These are phyloP conservation scores for Dicorynia guianensis DNA, from an alignment of 306 rosid genomes.

Conservation along the genomic window DNA sequence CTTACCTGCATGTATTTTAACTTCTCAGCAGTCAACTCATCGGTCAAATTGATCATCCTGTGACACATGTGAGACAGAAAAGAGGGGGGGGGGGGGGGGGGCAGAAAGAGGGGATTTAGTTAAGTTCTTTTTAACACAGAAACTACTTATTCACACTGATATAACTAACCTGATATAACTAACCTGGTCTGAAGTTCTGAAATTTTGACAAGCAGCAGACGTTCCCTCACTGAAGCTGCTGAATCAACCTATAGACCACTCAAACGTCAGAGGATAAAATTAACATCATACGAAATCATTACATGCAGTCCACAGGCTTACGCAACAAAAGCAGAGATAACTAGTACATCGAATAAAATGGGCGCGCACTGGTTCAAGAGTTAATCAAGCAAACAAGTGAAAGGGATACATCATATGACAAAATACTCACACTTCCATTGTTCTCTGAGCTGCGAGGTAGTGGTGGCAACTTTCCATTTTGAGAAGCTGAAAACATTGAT, in stretches of 20 bases:
- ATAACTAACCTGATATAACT: conserved; percentile 64
- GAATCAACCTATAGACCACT: conserved; percentile 64
- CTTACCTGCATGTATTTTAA: conserved; percentile 79
- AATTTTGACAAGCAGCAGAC: conserved; percentile 61
- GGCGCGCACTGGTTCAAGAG: conserved; percentile 15
- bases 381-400: conserved; percentile 22
- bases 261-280: conserved; percentile 18
- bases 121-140: not conserved
- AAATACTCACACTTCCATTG: conserved; percentile 81
- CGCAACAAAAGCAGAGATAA: conserved; percentile 14
- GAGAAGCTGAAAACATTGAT: conserved; percentile 64
- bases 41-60: conserved; percentile 82
- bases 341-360: conserved; percentile 6
- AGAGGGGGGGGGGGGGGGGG: conserved; percentile 2
- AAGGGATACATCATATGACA: conserved; percentile 26
- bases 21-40: conserved; percentile 84
- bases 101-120: too few species aligned
- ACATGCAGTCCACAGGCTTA: not conserved
- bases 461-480: conserved; percentile 92
- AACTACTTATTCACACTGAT: conserved; percentile 22
- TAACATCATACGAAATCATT: conserved; percentile 18
- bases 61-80: conserved; percentile 27
- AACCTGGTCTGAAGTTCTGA: conserved; percentile 92
- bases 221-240: conserved; percentile 81
- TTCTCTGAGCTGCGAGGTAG: conserved; percentile 78